These are phyloP conservation scores for Schrenkiella parvula DNA, from an alignment of 345 rosid genomes.

Conservation along the genomic window DNA sequence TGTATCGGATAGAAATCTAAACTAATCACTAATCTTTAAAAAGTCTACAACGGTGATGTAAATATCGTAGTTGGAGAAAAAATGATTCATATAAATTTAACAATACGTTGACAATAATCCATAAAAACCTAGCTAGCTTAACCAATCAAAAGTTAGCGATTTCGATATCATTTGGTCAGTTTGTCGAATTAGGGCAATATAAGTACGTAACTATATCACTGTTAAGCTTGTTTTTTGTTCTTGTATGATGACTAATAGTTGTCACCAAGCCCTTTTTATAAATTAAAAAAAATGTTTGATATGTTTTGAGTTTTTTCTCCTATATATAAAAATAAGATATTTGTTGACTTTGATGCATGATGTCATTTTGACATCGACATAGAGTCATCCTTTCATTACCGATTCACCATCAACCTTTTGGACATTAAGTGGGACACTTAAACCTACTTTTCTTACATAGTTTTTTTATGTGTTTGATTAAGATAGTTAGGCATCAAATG, in stretches of 20 bases:
- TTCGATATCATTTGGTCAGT: not conserved
- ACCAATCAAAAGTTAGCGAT: not conserved
- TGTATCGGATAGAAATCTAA: not conserved
- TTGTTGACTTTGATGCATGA: constrained; percentile 31
- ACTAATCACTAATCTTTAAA: not conserved
- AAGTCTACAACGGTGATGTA: not conserved
- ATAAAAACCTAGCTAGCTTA: not conserved
- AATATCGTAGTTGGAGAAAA: not conserved
- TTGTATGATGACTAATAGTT: not conserved
- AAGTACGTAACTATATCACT: not conserved
- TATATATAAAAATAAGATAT: not conserved
- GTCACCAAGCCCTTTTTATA: not conserved
- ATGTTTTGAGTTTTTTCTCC: not conserved
- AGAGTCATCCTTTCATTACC: constrained; percentile 22
- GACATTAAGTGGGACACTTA: constrained; percentile 26
- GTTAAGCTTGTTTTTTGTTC: not conserved
- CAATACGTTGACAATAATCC: not conserved
- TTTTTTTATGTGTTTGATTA: not conserved
- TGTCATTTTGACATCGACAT: constrained; percentile 24
- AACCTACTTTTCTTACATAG: constrained; percentile 19
- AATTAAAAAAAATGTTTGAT: not conserved
- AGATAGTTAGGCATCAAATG: constrained; percentile 14
- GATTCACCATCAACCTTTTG: not conserved
- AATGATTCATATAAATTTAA: not conserved
- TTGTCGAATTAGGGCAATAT: not conserved